Conservation (phyloP, 805 yeast genomes). For the Kodamaea laetipori region DNA sequence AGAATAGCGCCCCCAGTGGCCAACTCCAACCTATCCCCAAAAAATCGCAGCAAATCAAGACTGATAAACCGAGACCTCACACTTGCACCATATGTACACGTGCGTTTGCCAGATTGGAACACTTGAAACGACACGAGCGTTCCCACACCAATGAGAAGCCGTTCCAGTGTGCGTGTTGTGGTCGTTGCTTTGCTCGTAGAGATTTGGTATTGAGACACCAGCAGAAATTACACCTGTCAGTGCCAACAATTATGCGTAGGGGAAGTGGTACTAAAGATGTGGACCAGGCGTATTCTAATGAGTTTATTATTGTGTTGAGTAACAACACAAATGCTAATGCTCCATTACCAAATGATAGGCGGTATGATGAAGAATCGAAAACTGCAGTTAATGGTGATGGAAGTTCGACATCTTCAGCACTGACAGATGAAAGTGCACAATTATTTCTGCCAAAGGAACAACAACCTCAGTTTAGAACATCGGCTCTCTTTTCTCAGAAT, state of each 20-base stretch:
- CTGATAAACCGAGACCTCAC: conserved; percentile 94
- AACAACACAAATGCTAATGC: conserved; percentile 55
- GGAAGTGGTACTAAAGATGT: conserved; percentile 29
- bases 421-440: conserved; percentile 10
- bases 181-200: conserved; percentile 91
- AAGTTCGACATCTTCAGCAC: conserved; percentile 8
- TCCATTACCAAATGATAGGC: conserved; percentile 32
- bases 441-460: conserved; percentile 10
- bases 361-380: neutral
- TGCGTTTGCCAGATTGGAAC: conserved; percentile 94
- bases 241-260: conserved; percentile 43
- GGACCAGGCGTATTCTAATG: conserved; percentile 34
- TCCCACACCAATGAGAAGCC: conserved; percentile 92
- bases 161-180: conserved; percentile 94
- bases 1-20: conserved; percentile 4
- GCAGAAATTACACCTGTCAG: conserved; percentile 79
- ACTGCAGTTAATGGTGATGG: conserved; percentile 3
- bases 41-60: conserved; percentile 78
- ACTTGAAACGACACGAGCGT: conserved; percentile 84
- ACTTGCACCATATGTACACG: conserved; percentile 88
- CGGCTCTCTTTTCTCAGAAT: conserved; percentile 14
- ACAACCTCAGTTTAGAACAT: conserved; percentile 20
- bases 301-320: conserved; percentile 52
- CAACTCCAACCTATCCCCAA: conserved; percentile 74
- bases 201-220: conserved; percentile 89